Base-by-base conservation (phyloP, 257 asterid species). In the Rubia yunnanensis region DNA sequence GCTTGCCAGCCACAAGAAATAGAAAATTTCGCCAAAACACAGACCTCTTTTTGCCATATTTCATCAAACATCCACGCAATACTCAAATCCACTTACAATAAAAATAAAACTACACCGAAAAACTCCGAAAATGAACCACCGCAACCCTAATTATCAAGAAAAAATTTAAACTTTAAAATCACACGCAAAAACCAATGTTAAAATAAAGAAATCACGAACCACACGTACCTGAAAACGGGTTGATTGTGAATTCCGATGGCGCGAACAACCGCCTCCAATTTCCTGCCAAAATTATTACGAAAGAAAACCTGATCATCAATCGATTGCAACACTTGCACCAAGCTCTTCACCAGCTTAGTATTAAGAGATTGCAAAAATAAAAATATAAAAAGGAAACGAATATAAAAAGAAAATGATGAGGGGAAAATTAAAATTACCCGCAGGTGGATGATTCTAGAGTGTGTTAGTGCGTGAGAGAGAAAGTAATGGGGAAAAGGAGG, bases 171-270 rank as follows among this genome's bases (percentile, higher is more conserved):
- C 61, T 70, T 61, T 44, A 44, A 0, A 14, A 44, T 44, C 52
- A 14, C 17, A 61, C 20, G 18, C 62, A 28, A 62, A 17, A 49
- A 70, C 26, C 55, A 62, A 70, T 62, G 0, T 13, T 36, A 1
- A 50, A 61, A 57, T 4, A 46, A 44, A 11, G 22, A 14, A 27
- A 15, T 48, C 68, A 65, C 62, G 22, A 73, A 69, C 53, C 78
- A 70, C 56, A 11, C 66, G 35, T 72, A 85, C 89, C 88, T 80
- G 79, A 73, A 13, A 74, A 54, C 31, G 64, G 74, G 39, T 57
- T 69, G 76, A 82, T 72, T 69, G 71, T 24, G 69, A 77, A 82
- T 70, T 67, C 72, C 24, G 73, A 73, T 69, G 62, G 52, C 80
- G 71, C 69, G 77, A 39, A 71, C 41, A 39, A 67, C 38, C 10